Evolutionary conservation across 495 filamentous ascomycete genomes (phyloP), one percentile per base, ranked within the genome.

Genomic region (Xylaria cubensis): DNA sequence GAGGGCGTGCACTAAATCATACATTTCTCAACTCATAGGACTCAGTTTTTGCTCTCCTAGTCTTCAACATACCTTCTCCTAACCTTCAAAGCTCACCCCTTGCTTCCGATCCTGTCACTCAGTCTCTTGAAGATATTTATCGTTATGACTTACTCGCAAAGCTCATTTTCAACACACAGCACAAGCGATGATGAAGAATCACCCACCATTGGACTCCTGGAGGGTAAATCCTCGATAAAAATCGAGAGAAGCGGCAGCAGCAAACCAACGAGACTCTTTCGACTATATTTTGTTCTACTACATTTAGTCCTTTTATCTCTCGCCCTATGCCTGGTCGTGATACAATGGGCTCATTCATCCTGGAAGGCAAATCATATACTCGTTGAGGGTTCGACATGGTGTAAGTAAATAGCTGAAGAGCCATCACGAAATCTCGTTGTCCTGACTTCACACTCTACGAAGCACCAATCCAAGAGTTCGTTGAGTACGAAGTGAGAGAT

Each of bases 401-500:
- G 44, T 46, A 46, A 46, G 44, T 46, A 15, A 13, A 46, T 46
- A 46, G 44, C 44, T 46, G 13, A 46, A 46, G 44, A 19, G 2
- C 12, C 13, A 46, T 15, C 44, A 4, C 44, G 44, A 46, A 19
- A 46, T 46, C 19, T 19, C 44, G 4, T 46, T 46, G 44, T 46
- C 44, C 44, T 46, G 44, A 46, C 44, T 46, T 46, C 15, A 17
- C 15, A 59, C 32, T 32, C 24, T 34, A 36, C 32, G 56, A 48
- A 74, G 67, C 72, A n/a, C 72, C 72, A 3, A 53, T 70, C 21
- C 67, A 71, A 29, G 44, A 65, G 0, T 71, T 42, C n/a, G 53
- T 74, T 41, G 26, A 71, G 67, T 70, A 70, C 67, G 68, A 71
- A 51, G 70, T 71, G 32, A 70, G 24, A 53, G 59, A 53, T 41